Evolutionary conservation across 257 asterid genomes (phyloP).

Genomic region (Solanum corneliomulleri): DNA sequence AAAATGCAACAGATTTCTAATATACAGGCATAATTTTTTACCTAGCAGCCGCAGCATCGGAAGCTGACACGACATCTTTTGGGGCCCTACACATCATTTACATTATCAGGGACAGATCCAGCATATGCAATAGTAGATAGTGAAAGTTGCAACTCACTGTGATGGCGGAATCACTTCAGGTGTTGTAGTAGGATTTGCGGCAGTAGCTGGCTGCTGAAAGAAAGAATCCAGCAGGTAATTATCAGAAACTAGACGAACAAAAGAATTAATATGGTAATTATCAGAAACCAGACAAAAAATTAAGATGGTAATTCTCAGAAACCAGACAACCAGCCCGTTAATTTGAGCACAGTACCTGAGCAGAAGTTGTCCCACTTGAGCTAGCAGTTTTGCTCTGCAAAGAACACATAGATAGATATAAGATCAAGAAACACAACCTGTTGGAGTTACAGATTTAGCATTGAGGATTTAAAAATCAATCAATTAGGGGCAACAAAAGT

Average conservation of each 20-base stretch:
- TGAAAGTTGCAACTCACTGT: conserved; percentile 33
- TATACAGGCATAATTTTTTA: conserved; percentile 7
- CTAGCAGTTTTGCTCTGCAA: conserved; percentile 48
- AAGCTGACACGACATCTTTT: conserved; percentile 25
- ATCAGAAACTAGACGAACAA: conserved; percentile 5
- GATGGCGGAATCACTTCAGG: conserved; percentile 35
- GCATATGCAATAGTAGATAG: neutral
- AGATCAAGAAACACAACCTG: neutral
- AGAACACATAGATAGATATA: neutral
- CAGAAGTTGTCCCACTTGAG: conserved; percentile 50
- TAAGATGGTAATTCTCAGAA: neutral
- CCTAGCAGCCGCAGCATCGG: conserved; percentile 32
- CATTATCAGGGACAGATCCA: neutral
- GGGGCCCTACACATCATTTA: conserved; percentile 30
- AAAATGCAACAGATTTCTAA: neutral
- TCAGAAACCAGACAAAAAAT: neutral
- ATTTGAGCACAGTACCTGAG: conserved; percentile 33
- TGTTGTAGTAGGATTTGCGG: conserved; percentile 30
- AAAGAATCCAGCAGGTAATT: neutral
- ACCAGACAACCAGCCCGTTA: neutral
- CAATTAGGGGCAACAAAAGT: neutral
- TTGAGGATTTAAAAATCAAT: neutral
- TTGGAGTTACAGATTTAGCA: neutral
- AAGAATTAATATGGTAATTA: neutral
- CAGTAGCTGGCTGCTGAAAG: conserved; percentile 37